phyloP scores from a whole-genome alignment of 805 yeast species.

The Torulaspora microellipsoides region DNA sequence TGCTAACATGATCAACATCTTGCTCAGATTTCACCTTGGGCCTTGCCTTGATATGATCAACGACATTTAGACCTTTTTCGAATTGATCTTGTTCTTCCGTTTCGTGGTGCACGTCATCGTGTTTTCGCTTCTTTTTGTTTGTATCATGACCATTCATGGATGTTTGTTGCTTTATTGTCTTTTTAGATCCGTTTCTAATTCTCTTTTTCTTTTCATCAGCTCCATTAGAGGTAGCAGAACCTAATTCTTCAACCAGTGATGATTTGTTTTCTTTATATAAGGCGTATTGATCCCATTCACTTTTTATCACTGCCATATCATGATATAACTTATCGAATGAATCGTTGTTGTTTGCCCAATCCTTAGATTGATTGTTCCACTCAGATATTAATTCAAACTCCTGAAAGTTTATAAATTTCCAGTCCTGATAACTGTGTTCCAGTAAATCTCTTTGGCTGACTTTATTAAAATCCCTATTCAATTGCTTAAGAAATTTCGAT shows the following conservation, averaged over 20 bases:
- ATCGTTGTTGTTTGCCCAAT: conserved; percentile 19
- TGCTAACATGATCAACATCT: no score
- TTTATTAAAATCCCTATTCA: conserved; percentile 20
- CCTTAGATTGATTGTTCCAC: conserved; percentile 31
- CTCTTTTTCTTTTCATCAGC: conserved; percentile 4
- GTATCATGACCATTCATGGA: not conserved
- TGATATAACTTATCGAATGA: conserved; percentile 17
- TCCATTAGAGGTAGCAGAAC: not conserved
- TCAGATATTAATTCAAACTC: conserved; percentile 36
- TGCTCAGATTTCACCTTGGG: no score
- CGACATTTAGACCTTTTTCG: not conserved
- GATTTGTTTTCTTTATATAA: conserved; percentile 13
- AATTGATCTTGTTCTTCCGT: conserved; percentile 13
- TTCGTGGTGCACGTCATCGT: conserved; percentile 9
- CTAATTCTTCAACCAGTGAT: conserved; percentile 13
- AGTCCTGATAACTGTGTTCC: conserved; percentile 31
- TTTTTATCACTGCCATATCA: conserved; percentile 19
- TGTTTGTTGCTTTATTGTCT: conserved; percentile 4
- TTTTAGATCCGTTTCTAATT: conserved; percentile 2
- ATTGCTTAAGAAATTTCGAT: conserved; percentile 12
- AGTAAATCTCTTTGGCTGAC: conserved; percentile 23
- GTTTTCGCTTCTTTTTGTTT: conserved; percentile 9
- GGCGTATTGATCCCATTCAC: conserved; percentile 27
- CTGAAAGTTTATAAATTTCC: conserved; percentile 34
- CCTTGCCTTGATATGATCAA: no score